Base-by-base conservation (phyloP, 2,329 filamentous ascomycete species). In the Hypoxylon sp. region DNA sequence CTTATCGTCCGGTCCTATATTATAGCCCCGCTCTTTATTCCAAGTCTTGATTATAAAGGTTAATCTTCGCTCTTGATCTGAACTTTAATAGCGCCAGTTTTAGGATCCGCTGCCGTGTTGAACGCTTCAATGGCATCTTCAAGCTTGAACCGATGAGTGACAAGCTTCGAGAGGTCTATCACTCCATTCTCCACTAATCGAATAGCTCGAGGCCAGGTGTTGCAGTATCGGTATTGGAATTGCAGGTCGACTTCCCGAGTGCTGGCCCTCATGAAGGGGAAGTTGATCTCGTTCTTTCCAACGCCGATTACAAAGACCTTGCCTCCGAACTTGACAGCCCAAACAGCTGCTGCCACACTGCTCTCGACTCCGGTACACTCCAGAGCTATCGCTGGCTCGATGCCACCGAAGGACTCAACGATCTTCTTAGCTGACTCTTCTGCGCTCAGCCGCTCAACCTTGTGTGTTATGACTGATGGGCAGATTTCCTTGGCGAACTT, bases 281-380 rank as follows among this genome's bases (percentile, higher is more conserved):
- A 92, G 81, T 89, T 94, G 85, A 98, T 96, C 85, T 98, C 93
- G 80, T 96, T 94, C 86, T 92, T 95, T 73, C 95, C 96, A 2
- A 98, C 94, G 44, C 95, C 95, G 73, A 98, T 97, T 71, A 98
- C 92, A 78, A 98, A 98, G 59, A 98, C 95, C 82, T 97, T 97
- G 75, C 96, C 95, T 72, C 95, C 96, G 77, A 98, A 98, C 83
- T 95, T 97, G 79, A 92, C 89, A 9, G 93, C 91, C 87, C 94
- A 96, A 79, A 98, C 95, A 59, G 94, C 94, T 29, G 92, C 87
- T 5, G 90, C 89, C 76, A 98, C 92, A 80, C 91, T 94, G 82
- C 90, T 93, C 85, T 98, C 94, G 14, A 97, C 94, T 55, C 96
- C 96, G 0, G 96, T 98, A 84, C 95, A 98, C 82, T 98, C 95